Conservation (phyloP, 2,329 filamentous ascomycete genomes). For the Macroventuria anomochaeta region DNA sequence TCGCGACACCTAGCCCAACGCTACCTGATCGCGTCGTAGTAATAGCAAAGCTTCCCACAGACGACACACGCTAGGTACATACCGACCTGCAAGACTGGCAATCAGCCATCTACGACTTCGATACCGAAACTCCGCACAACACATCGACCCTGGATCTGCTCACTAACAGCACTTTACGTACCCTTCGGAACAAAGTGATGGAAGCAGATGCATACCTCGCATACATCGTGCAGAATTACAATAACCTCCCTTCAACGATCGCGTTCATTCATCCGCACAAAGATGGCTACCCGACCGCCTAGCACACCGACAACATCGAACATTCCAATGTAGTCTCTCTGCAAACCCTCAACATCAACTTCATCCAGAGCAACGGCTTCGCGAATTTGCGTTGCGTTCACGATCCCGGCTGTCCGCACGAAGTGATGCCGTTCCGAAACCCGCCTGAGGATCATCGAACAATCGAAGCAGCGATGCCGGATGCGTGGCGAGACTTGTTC, state of each 20-base stretch:
- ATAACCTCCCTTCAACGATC: slow-evolving; percentile 29
- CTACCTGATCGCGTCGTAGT: slow-evolving; percentile 26
- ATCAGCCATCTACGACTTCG: slow-evolving; percentile 50
- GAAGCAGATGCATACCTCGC: slow-evolving; percentile 35
- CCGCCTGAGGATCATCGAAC: slow-evolving; percentile 29
- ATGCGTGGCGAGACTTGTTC: slow-evolving; percentile 56
- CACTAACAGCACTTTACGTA: slow-evolving; percentile 24
- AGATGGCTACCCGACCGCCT: slow-evolving; percentile 12
- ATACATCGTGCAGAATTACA: slow-evolving; percentile 36
- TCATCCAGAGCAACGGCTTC: slow-evolving; percentile 50
- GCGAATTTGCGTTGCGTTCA: slow-evolving; percentile 51
- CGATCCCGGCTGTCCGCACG: slow-evolving; percentile 48
- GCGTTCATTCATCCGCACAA: slow-evolving; percentile 30
- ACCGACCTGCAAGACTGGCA: slow-evolving; percentile 44
- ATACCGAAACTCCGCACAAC: slow-evolving; percentile 23
- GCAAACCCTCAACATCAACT: slow-evolving; percentile 45
- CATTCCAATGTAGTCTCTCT: slow-evolving; percentile 19
- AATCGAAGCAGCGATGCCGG: slow-evolving; percentile 35
- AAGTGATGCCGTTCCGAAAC: slow-evolving; percentile 42
- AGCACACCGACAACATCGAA: slow-evolving; percentile 3
- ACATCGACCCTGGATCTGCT: slow-evolving; percentile 24
- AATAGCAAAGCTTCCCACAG: slow-evolving; percentile 24
- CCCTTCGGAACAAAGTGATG: slow-evolving; percentile 31
- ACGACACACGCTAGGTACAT: slow-evolving; percentile 32
- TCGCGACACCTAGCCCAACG: slow-evolving; percentile 14